Evolutionary conservation across 805 yeast genomes (phyloP).

Genomic region (Metschnikowia reukaufii): DNA sequence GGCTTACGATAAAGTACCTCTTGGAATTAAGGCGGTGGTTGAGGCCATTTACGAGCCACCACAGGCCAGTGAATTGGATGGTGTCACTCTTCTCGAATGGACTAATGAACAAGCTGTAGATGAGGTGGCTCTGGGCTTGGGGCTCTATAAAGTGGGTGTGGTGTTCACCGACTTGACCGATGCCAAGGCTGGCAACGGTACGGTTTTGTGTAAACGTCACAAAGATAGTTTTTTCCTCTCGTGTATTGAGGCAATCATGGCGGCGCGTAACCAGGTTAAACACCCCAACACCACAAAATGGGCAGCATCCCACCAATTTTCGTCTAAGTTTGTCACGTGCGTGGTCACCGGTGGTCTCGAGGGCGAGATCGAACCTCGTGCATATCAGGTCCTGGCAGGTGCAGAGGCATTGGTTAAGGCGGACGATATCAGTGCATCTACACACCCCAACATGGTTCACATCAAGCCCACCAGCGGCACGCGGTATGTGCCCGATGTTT

Average conservation of each 20-base stretch:
- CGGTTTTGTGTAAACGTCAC: constrained; percentile 90
- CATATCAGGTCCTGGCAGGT: constrained; percentile 84
- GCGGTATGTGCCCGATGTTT: constrained; percentile 93
- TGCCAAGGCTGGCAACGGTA: constrained; percentile 81
- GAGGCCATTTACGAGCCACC: constrained; percentile 94
- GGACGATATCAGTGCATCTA: constrained; percentile 80
- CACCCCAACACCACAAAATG: constrained; percentile 65
- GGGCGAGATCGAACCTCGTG: constrained; percentile 86
- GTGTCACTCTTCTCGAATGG: constrained; percentile 61
- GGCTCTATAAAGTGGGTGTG: constrained; percentile 72
- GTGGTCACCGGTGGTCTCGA: constrained; percentile 84
- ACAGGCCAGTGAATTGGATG: constrained; percentile 84
- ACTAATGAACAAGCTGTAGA: constrained; percentile 56
- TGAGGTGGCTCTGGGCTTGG: constrained; percentile 54
- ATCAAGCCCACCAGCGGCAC: constrained; percentile 70
- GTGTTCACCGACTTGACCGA: constrained; percentile 89
- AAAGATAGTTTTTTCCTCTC: constrained; percentile 86
- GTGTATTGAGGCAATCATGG: constrained; percentile 81
- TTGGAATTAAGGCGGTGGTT: constrained; percentile 92
- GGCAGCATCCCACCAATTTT: constrained; percentile 62
- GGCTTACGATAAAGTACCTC: constrained; percentile 76
- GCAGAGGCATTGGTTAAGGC: constrained; percentile 90
- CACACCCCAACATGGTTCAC: constrained; percentile 85
- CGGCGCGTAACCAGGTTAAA: constrained; percentile 72
- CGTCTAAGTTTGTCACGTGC: constrained; percentile 92